These are phyloP conservation scores for Tetrahymena thermophila DNA, from an alignment of 73 alveolate genomes.

Conservation along the genomic window DNA sequence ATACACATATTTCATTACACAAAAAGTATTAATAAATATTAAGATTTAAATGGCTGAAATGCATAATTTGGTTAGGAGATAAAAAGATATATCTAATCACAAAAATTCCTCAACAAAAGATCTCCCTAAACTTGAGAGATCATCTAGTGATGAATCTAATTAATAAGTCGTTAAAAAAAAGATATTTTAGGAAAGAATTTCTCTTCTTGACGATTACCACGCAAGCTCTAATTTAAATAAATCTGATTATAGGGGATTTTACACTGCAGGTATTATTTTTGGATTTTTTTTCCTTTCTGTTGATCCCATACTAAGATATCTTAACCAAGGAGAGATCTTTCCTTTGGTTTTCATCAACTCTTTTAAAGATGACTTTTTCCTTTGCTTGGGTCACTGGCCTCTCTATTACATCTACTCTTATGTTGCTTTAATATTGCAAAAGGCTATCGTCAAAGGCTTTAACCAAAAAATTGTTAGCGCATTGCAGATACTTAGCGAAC, in stretches of 20 bases:
- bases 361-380: slow-evolving; percentile 12
- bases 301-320: not conserved
- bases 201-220: not conserved
- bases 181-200: not conserved
- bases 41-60: not conserved
- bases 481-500: not conserved
- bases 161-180: not conserved
- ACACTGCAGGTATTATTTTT: not conserved
- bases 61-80: not conserved
- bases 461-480: not conserved
- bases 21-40: not conserved
- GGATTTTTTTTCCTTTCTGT: not conserved
- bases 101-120: not conserved
- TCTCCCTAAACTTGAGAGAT: not conserved
- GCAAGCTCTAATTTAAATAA: not conserved
- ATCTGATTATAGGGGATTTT: not conserved
- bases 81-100: not conserved
- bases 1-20: not conserved
- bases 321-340: not conserved
- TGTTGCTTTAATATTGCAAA: slow-evolving; percentile 5
- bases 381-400: slow-evolving; percentile 41
- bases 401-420: slow-evolving; percentile 15
- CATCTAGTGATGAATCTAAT: not conserved
- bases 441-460: not conserved
- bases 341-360: not conserved